Evolutionary conservation across 768 basidiomycete species (phyloP).

Genomic region (Filobasidium wieringae): DNA sequence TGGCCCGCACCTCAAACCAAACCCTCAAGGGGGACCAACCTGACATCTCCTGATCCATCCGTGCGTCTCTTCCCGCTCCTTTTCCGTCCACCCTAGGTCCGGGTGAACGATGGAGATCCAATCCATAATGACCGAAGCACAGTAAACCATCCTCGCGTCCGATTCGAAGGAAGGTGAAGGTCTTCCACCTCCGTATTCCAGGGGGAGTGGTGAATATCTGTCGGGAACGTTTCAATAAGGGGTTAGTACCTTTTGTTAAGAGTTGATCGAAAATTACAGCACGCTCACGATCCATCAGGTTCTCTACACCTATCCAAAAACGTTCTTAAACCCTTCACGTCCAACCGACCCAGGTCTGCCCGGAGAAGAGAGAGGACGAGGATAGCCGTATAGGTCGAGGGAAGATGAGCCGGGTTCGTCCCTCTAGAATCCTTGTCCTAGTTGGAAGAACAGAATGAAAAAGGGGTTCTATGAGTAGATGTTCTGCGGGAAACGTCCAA

Average conservation of each 20-base stretch:
- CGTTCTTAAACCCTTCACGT: conserved; percentile 54
- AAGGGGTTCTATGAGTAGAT: too few species aligned
- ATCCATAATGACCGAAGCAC: conserved; percentile 38
- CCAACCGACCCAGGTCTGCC: conserved; percentile 65
- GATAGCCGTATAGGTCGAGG: conserved; percentile 87
- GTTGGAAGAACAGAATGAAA: not conserved
- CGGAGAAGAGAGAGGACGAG: conserved; percentile 69
- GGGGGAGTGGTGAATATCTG: conserved; percentile 36
- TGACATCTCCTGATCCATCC: conserved; percentile 59
- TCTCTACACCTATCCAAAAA: conserved; percentile 65
- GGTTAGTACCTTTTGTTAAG: not conserved
- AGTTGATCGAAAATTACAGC: not conserved
- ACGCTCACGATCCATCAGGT: conserved; percentile 70
- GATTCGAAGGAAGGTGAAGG: not conserved
- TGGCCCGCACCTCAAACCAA: not conserved
- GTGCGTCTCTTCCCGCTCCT: conserved; percentile 37
- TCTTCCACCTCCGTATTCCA: not conserved
- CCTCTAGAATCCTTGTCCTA: conserved; percentile 33
- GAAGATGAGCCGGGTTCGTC: conserved; percentile 68
- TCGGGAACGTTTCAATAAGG: not conserved
- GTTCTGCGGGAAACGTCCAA: too few species aligned
- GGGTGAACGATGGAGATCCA: conserved; percentile 38
- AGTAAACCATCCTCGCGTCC: conserved; percentile 8
- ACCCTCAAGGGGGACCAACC: conserved; percentile 42
- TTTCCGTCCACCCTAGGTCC: not conserved